Evolutionary conservation across 1,139 yeast genomes (phyloP), one percentile per base, ranked within the genome.

Genomic region (Hyphopichia wangnamkhiaoensis): DNA sequence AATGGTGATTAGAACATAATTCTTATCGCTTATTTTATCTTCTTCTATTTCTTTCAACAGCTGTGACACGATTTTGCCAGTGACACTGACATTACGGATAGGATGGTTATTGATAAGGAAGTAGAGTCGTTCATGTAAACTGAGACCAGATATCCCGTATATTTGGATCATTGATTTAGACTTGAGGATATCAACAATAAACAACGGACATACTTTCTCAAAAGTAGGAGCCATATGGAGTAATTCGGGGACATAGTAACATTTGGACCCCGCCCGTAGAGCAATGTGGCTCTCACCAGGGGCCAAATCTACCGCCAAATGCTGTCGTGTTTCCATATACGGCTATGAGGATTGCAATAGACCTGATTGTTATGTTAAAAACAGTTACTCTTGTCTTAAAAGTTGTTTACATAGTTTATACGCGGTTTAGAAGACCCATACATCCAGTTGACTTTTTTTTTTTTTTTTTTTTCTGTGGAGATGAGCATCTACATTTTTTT

Each of bases 31-130:
- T 7, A 16, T 5, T 28, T 16, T 15, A 14, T 10, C 15, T 17
- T 17, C 28, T 16, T 28, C 31, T 18, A 30, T 10, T 30, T 30
- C 33, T 5, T 18, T 30, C 7, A 19, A 30, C 8, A 12, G 7
- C n/a, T 5, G 19, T 3, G 23, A 18, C n/a, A 39, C 33, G 47
- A 72, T 47, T 20, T 58, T 52, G 0, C 76, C 78, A 24, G 52
- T 44, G 0, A 72, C 41, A 12, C 45, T 40, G 0, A 68, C 49
- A 6, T 41, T 45, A 19, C 47, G 45, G 1, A 71, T 38, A 0
- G 78, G 78, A 49, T 70, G 65, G 42, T 72, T 72, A 2, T 53
- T 50, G 8, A 63, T 42, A 46, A 69, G 33, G 1, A 59, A 34
- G 2, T 58, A 50, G 12, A 47, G 45, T 1, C 53, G 37, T 1